Evolutionary conservation across 1,139 yeast species (phyloP), one percentile per base, ranked within the genome.

Genomic region (Arxiozyma slooffiae): DNA sequence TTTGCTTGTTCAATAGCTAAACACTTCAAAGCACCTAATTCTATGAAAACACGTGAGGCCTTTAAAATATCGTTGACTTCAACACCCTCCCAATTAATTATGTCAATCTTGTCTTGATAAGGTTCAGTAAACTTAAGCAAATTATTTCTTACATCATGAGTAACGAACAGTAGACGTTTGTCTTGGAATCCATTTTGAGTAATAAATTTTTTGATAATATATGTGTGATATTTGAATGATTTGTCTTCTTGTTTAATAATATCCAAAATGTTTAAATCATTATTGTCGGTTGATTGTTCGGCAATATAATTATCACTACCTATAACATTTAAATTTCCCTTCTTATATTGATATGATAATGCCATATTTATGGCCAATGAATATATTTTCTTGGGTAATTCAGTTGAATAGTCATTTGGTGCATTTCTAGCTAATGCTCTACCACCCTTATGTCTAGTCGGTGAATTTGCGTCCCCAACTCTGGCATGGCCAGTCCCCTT

Each of bases 401-500:
- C 80, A 4, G 97, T 85, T 40, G 90, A 78, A 78, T 85, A 83
- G 68, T 88, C 95, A 65, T 87, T 94, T 46, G 95, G 95, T 17
- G 96, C 97, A 52, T 78, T 78, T 64, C 94, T 82, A 23, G 94
- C 97, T 63, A 85, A 81, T 0, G 97, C 97, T 58, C 85, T 78
- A 47, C 92, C 90, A 64, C 96, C 96, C 63, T 86, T 89, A 63
- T 81, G 82, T 71, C 96, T 80, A 50, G 82, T 85, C 44, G 98
- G 98, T 22, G 96, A 87, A 61, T 92, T 92, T 53, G 88, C 89
- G 70, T 89, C 97, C 72, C 98, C 99, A 53, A 81, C 84, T 75
- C 99, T 84, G 51, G 99, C 99, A 55, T 79, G 77, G 69, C 99
- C 99, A 18, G 89, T 73, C 57, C 98, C 97, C 71, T 92, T 92